Conservation (phyloP, 495 filamentous ascomycete genomes). For the Lasiosphaeria ovina region DNA sequence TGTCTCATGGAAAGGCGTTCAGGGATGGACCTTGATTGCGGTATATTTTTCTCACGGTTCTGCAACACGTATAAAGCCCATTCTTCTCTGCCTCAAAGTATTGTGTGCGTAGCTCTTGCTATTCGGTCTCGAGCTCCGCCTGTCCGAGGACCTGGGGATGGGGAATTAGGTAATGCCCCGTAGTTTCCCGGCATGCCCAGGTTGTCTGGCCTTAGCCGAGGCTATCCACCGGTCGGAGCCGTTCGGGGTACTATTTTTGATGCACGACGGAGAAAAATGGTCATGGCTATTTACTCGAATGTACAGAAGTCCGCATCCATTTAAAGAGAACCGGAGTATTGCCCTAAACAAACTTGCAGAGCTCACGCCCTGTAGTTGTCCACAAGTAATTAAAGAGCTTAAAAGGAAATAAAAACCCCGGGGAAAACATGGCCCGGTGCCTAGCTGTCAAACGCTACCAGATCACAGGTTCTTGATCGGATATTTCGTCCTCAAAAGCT, state of each 20-base stretch:
- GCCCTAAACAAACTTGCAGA: no score
- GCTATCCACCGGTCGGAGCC: not conserved
- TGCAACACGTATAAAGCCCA: not conserved
- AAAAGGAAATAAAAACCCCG: not conserved
- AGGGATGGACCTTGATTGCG: not conserved
- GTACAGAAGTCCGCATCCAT: no score
- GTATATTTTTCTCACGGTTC: not conserved
- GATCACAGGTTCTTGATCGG: constrained; percentile 38
- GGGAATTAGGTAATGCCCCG: constrained; percentile 8
- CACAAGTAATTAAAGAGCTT: not conserved
- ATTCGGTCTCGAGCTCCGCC: not conserved
- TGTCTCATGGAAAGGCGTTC: constrained; percentile 8
- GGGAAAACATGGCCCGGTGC: not conserved
- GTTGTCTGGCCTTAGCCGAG: constrained; percentile 6
- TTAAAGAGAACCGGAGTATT: no score
- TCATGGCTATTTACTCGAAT: no score
- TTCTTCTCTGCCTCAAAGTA: not conserved
- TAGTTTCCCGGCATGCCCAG: constrained; percentile 12
- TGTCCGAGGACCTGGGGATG: not conserved
- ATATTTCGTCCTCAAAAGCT: constrained; percentile 45
- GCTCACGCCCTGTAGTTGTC: no score
- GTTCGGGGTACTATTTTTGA: no score
- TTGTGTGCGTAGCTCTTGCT: not conserved
- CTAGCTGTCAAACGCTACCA: not conserved
- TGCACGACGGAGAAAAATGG: no score